phyloP scores from a whole-genome alignment of 768 basidiomycete genomes.

The Postia placenta region DNA sequence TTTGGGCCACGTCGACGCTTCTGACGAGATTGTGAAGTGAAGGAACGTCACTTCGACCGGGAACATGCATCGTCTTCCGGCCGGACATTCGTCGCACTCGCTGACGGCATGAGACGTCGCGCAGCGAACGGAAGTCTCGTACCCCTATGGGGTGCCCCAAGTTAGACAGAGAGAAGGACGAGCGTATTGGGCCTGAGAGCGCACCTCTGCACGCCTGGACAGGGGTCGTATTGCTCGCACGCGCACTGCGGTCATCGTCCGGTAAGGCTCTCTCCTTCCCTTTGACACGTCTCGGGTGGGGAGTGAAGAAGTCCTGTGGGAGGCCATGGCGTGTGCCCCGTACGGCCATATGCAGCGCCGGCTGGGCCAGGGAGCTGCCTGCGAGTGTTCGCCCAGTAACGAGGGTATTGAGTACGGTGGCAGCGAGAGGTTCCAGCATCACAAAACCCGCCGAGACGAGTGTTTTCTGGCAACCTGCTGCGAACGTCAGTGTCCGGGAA shows the following conservation, averaged over 20 bases:
- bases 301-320: constrained; percentile 48
- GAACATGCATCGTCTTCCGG: constrained; percentile 8
- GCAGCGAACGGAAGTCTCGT: no score
- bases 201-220: neutral
- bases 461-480: constrained; percentile 3
- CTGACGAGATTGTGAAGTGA: constrained; percentile 9
- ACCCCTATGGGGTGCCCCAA: no score
- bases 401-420: constrained; percentile 43
- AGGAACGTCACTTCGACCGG: constrained; percentile 11
- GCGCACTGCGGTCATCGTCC: constrained; percentile 4
- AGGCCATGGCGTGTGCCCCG: constrained; percentile 27
- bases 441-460: constrained; percentile 25
- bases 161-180: neutral
- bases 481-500: neutral
- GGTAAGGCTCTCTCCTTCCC: constrained; percentile 44
- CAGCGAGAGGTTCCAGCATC: constrained; percentile 63
- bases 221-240: neutral
- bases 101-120: constrained; percentile 8
- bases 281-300: constrained; percentile 43
- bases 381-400: constrained; percentile 28
- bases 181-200: neutral
- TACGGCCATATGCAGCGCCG: constrained; percentile 24
- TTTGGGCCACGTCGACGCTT: constrained; percentile 13
- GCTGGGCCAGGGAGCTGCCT: constrained; percentile 20
- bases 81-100: constrained; percentile 15